These are phyloP conservation scores for Fomitopsis pinicola DNA, from an alignment of 1,284 basidiomycete species.

Conservation along the genomic window DNA sequence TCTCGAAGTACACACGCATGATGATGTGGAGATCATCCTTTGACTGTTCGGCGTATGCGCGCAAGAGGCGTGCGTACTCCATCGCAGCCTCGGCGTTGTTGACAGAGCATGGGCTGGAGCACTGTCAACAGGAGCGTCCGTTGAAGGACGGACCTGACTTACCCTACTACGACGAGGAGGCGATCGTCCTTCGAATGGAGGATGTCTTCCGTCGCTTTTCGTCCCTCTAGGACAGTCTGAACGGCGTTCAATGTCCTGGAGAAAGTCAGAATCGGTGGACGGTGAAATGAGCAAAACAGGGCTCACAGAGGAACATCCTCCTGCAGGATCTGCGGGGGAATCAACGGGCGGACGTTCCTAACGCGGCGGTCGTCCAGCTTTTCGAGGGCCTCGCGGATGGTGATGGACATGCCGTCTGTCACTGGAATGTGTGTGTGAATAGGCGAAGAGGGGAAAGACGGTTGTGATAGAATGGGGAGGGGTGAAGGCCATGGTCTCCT, in stretches of 20 bases:
- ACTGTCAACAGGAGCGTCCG: conserved; percentile 6
- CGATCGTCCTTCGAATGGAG: conserved; percentile 86
- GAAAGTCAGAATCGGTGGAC: neutral
- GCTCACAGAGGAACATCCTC: conserved; percentile 79
- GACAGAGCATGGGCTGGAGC: conserved; percentile 83
- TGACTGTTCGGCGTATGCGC: conserved; percentile 75
- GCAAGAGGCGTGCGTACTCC: conserved; percentile 80
- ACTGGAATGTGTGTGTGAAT: conserved; percentile 27
- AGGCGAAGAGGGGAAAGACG: neutral
- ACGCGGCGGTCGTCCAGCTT: conserved; percentile 87
- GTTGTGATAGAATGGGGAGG: neutral
- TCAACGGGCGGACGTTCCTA: conserved; percentile 80
- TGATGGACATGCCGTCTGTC: conserved; percentile 43
- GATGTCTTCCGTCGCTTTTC: conserved; percentile 73
- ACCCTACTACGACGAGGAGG: conserved; percentile 86
- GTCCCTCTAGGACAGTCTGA: conserved; percentile 84
- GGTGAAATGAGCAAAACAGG: neutral
- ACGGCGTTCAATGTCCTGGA: conserved; percentile 65
- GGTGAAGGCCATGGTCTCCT: conserved; percentile 5
- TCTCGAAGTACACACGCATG: conserved; percentile 97
- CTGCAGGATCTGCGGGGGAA: conserved; percentile 89
- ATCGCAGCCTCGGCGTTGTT: conserved; percentile 83
- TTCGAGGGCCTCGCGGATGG: conserved; percentile 73
- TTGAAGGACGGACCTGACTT: conserved; percentile 23
- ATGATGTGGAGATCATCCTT: conserved; percentile 90